Evolutionary conservation across 257 asterid genomes (phyloP).

Genomic region (Solanum corneliomulleri): DNA sequence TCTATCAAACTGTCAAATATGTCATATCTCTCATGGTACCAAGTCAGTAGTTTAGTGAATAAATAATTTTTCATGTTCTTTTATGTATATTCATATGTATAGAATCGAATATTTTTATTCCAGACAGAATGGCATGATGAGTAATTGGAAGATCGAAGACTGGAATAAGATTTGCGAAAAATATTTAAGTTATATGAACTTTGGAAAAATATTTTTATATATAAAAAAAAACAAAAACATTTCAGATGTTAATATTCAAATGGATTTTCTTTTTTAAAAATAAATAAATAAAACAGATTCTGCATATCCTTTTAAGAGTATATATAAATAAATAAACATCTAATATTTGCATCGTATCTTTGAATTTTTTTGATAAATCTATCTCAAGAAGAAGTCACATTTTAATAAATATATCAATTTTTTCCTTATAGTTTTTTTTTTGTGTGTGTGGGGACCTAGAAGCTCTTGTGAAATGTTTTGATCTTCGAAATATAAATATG

Average conservation of each 20-base stretch:
- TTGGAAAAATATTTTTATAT: too few relatives aligned
- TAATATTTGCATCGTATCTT: background rate
- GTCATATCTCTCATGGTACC: background rate
- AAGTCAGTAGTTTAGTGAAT: background rate
- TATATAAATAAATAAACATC: background rate
- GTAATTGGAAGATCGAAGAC: background rate
- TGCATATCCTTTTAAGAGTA: background rate
- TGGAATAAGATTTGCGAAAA: background rate
- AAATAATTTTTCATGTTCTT: background rate
- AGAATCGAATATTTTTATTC: background rate
- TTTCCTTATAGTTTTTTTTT: background rate
- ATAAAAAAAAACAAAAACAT: background rate
- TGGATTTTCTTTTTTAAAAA: background rate
- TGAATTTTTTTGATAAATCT: background rate
- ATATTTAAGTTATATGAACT: background rate
- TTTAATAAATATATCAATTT: background rate
- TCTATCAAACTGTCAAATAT: background rate
- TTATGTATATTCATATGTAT: background rate
- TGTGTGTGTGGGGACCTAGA: background rate
- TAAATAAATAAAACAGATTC: background rate
- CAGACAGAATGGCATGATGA: background rate
- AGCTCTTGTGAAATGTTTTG: background rate
- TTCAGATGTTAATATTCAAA: background rate
- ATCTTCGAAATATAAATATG: background rate
- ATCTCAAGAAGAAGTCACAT: background rate